Percentiles rank a stretch among this genome's conserved stretches.
phyloP scores from a whole-genome alignment of 2,329 filamentous ascomycete species.

The Botrytis tulipae region DNA sequence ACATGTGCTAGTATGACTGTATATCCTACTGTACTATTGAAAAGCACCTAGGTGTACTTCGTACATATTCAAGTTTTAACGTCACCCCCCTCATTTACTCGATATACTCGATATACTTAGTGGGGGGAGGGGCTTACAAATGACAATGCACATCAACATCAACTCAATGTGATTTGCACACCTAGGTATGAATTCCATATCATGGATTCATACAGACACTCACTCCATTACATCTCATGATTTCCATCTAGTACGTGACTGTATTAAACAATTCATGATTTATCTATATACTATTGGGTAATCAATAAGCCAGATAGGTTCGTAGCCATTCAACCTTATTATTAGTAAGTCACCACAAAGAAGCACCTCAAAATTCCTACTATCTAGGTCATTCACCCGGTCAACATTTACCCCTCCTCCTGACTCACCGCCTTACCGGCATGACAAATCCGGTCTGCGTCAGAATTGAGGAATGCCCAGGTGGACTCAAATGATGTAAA shows the following conservation, averaged over 20 bases:
- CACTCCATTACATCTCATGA: neutral
- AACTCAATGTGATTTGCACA: neutral
- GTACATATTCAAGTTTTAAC: too few species aligned
- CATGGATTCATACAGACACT: neutral
- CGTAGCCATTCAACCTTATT: too few species aligned
- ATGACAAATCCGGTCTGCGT: slow-evolving; percentile 8
- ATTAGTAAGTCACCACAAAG: neutral
- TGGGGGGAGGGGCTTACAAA: neutral
- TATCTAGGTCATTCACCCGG: neutral
- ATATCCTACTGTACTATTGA: neutral
- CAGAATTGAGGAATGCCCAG: neutral
- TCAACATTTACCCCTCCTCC: neutral
- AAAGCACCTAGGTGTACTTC: too few species aligned
- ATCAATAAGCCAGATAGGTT: neutral
- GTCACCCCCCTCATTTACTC: neutral
- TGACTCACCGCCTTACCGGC: slow-evolving; percentile 3
- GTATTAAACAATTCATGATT: neutral
- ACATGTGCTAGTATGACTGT: neutral
- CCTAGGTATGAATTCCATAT: neutral
- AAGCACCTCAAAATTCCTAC: neutral
- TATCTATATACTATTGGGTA: neutral
- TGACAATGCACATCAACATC: neutral
- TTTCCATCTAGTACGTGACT: neutral
- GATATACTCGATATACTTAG: neutral
- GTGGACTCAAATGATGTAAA: neutral